Evolutionary conservation across 345 rosid species (phyloP).

Genomic region (Laguncularia racemosa): DNA sequence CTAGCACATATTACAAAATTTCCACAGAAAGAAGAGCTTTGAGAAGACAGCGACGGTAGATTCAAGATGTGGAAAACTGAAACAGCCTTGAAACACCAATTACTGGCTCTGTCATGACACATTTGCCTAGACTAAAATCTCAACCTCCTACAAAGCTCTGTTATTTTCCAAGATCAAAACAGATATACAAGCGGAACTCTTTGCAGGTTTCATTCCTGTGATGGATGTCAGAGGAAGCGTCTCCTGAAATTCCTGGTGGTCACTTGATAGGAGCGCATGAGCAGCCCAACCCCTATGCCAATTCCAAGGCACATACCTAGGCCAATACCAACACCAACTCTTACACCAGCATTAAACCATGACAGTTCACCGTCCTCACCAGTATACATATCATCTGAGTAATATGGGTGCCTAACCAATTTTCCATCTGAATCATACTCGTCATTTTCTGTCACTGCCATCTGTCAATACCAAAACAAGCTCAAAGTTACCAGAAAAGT

Average conservation of each 20-base stretch:
- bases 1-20: no score
- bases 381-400: conserved; percentile 53
- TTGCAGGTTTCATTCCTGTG: not conserved
- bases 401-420: conserved; percentile 30
- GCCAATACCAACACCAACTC: conserved; percentile 96
- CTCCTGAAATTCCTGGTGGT: conserved; percentile 92
- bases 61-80: no score
- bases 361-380: conserved; percentile 87
- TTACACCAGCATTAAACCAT: conserved; percentile 91
- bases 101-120: no score
- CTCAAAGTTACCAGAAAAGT: not conserved
- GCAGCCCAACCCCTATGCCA: conserved; percentile 90
- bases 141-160: no score
- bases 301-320: conserved; percentile 89
- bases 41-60: no score
- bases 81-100: no score
- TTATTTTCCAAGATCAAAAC: conserved; percentile 8
- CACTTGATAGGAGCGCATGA: conserved; percentile 90
- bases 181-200: conserved; percentile 6
- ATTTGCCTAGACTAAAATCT: not conserved
- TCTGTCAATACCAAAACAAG: conserved; percentile 28
- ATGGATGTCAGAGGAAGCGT: conserved; percentile 48
- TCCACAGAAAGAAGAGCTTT: no score
- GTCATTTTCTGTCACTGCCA: conserved; percentile 36
- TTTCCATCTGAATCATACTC: conserved; percentile 52